These are phyloP conservation scores for Fusarium keratoplasticum DNA, from an alignment of 2,329 filamentous ascomycete species.

Conservation along the genomic window DNA sequence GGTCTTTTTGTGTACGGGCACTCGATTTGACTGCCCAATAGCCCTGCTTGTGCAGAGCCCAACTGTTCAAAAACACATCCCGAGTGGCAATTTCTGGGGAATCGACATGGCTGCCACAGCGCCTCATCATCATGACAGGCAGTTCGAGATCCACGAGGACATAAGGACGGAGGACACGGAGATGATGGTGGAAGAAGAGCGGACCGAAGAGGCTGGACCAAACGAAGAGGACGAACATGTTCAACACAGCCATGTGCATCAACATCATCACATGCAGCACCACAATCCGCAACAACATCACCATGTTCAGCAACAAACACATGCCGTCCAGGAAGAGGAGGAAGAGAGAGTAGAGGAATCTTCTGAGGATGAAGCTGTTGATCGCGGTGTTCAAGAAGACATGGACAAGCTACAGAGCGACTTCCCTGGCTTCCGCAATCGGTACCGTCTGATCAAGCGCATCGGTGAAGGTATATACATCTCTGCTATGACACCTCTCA, in stretches of 20 bases:
- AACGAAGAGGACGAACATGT: constrained; percentile 39
- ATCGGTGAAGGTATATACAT: constrained; percentile 85
- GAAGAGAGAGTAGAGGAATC: constrained; percentile 57
- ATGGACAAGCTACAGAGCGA: constrained; percentile 86
- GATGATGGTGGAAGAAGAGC: constrained; percentile 59
- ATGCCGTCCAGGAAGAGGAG: constrained; percentile 48
- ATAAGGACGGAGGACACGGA: constrained; percentile 62
- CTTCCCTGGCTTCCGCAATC: constrained; percentile 85
- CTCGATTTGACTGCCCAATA: background rate
- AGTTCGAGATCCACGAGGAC: constrained; percentile 64
- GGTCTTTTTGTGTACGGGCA: background rate
- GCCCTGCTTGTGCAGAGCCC: background rate
- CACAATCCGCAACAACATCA: constrained; percentile 27
- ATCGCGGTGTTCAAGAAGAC: constrained; percentile 80
- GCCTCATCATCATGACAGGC: constrained; percentile 48
- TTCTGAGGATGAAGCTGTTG: constrained; percentile 72
- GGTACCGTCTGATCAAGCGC: constrained; percentile 92
- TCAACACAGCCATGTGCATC: constrained; percentile 38
- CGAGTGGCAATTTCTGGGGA: constrained; percentile 1
- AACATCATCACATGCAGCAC: constrained; percentile 28
- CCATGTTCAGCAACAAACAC: constrained; percentile 20
- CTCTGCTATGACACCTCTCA: background rate
- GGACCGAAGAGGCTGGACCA: constrained; percentile 40
- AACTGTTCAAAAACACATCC: background rate
- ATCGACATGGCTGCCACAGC: constrained; percentile 38